Conservation (phyloP, 352 stramenopile species). For the Pythium folliculosum region DNA sequence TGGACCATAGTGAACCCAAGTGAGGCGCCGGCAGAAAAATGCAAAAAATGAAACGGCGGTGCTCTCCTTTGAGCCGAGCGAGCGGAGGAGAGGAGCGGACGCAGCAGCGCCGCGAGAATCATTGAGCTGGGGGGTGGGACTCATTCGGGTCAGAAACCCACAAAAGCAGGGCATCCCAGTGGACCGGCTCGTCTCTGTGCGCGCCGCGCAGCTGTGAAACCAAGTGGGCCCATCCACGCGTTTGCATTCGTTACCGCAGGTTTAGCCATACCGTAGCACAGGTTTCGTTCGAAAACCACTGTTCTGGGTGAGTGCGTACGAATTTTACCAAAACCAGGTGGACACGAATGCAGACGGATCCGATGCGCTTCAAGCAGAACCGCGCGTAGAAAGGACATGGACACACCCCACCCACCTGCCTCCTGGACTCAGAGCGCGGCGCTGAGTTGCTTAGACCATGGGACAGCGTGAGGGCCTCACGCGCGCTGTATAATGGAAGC, state of each 20-base stretch:
- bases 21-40: background rate
- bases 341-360: background rate
- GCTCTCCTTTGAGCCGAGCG: slow-evolving; percentile 10
- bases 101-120: slow-evolving; percentile 5
- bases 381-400: slow-evolving; percentile 14
- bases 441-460: slow-evolving; percentile 6
- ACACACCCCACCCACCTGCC: slow-evolving; percentile 13
- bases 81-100: slow-evolving; percentile 11
- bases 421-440: slow-evolving; percentile 5
- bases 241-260: slow-evolving; percentile 4
- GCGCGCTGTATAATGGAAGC: too few relatives aligned
- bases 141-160: slow-evolving; percentile 20
- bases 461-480: background rate
- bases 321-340: slow-evolving; percentile 11
- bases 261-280: background rate
- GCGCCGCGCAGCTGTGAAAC: slow-evolving; percentile 11
- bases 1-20: slow-evolving; percentile 24
- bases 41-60: slow-evolving; percentile 22
- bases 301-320: too few relatives aligned
- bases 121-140: slow-evolving; percentile 18
- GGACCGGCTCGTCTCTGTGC: slow-evolving; percentile 2
- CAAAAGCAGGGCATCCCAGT: slow-evolving; percentile 24
- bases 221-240: slow-evolving; percentile 5
- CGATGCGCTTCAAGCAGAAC: slow-evolving; percentile 15
- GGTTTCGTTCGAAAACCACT: background rate